phyloP scores from a whole-genome alignment of 768 basidiomycete species.

The Agaricus subrufescens region DNA sequence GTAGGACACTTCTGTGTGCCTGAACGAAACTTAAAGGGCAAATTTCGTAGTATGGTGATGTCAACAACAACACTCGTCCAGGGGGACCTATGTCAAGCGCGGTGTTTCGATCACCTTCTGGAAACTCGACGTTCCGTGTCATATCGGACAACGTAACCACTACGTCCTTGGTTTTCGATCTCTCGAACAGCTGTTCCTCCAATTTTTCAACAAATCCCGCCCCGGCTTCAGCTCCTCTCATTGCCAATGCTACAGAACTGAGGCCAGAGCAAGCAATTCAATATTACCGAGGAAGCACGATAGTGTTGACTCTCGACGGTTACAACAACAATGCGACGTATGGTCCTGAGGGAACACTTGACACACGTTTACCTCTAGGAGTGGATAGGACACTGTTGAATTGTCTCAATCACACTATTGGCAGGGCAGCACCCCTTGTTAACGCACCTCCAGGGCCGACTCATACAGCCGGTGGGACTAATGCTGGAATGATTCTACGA shows the following conservation, averaged over 20 bases:
- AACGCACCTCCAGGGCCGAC: not conserved
- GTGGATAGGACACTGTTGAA: slow-evolving; percentile 12
- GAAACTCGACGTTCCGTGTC: slow-evolving; percentile 35
- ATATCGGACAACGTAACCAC: slow-evolving; percentile 42
- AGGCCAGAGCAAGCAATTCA: slow-evolving; percentile 48
- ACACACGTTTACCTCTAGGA: slow-evolving; percentile 11
- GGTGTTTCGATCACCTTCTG: slow-evolving; percentile 32
- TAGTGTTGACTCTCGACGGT: slow-evolving; percentile 50
- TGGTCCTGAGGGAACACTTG: slow-evolving; percentile 12
- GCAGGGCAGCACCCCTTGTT: slow-evolving; percentile 13
- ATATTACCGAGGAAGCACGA: slow-evolving; percentile 56
- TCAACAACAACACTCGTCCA: slow-evolving; percentile 37
- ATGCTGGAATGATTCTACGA: too few species aligned
- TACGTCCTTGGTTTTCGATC: slow-evolving; percentile 30
- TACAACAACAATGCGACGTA: slow-evolving; percentile 56
- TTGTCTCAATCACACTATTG: slow-evolving; percentile 18
- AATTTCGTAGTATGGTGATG: slow-evolving; percentile 34
- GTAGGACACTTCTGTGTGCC: not conserved
- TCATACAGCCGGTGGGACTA: too few species aligned
- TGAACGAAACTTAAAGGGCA: not conserved
- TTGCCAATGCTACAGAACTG: slow-evolving; percentile 14
- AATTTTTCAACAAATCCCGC: slow-evolving; percentile 25
- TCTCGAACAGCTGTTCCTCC: slow-evolving; percentile 39
- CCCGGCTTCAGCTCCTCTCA: slow-evolving; percentile 24
- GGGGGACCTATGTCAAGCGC: slow-evolving; percentile 39